These are phyloP conservation scores for Papilionanthe hybrid DNA, from an alignment of 116 monocot genomes.

Conservation along the genomic window DNA sequence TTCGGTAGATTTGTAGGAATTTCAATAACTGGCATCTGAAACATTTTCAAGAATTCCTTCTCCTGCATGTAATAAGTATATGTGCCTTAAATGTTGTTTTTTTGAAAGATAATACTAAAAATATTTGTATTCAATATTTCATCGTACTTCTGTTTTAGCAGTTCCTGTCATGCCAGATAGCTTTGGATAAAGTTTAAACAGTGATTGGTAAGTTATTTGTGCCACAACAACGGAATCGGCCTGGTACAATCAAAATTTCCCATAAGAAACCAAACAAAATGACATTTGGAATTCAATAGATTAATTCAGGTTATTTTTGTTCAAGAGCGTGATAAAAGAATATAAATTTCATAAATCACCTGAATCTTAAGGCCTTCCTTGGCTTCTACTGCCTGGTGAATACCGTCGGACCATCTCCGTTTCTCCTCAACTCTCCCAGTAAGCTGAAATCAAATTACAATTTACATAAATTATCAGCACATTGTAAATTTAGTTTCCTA, in stretches of 20 bases:
- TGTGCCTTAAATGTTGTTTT: not conserved
- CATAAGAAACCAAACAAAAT: slow-evolving; percentile 1
- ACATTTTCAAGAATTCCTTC: slow-evolving; percentile 98
- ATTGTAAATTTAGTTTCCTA: not conserved
- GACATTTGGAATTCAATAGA: not conserved
- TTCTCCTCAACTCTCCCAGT: slow-evolving; percentile 98
- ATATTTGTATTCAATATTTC: not conserved
- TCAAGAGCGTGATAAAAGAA: slow-evolving; percentile 8
- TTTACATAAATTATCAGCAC: slow-evolving; percentile 2
- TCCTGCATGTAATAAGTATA: slow-evolving; percentile 54
- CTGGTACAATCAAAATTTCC: slow-evolving; percentile 30
- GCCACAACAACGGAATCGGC: slow-evolving; percentile 97
- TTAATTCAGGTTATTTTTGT: slow-evolving; percentile 1
- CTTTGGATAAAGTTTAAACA: slow-evolving; percentile 99
- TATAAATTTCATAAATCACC: slow-evolving; percentile 28
- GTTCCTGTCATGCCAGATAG: slow-evolving; percentile 99
- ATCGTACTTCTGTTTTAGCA: slow-evolving; percentile 90
- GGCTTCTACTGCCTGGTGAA: slow-evolving; percentile 99
- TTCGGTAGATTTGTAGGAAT: slow-evolving; percentile 97
- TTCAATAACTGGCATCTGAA: slow-evolving; percentile 94
- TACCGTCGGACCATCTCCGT: slow-evolving; percentile 99
- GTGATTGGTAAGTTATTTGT: slow-evolving; percentile 96
- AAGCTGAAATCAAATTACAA: slow-evolving; percentile 46
- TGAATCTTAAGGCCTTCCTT: slow-evolving; percentile 96
- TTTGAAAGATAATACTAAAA: slow-evolving; percentile 1